Evolutionary conservation across 768 basidiomycete genomes (phyloP).

Genomic region (Coprinopsis sp.): DNA sequence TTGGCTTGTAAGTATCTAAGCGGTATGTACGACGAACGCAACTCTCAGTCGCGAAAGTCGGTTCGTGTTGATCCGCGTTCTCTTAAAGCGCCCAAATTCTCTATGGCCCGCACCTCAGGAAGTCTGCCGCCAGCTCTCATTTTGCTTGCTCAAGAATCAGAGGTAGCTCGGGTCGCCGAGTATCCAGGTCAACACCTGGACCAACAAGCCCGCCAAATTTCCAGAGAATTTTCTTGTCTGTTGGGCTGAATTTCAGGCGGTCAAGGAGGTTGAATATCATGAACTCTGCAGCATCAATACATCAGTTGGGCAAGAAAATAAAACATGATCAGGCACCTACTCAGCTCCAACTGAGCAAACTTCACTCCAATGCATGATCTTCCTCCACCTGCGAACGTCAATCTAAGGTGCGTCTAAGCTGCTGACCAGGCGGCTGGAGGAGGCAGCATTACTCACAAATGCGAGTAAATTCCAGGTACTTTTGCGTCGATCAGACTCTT

Average conservation of each 20-base stretch:
- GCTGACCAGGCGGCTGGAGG: not conserved
- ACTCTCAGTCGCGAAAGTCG: no score
- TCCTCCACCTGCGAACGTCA: slow-evolving; percentile 5
- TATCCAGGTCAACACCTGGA: not conserved
- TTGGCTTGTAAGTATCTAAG: no score
- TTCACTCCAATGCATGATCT: slow-evolving; percentile 8
- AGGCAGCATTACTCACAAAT: slow-evolving; percentile 33
- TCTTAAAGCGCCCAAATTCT: no score
- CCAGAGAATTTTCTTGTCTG: not conserved
- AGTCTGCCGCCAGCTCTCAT: no score
- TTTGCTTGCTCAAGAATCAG: not conserved
- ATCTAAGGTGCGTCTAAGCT: not conserved
- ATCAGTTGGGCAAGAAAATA: not conserved
- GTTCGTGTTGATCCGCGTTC: no score
- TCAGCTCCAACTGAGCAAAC: slow-evolving; percentile 8
- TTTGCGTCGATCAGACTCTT: slow-evolving; percentile 26
- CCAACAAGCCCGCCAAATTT: not conserved
- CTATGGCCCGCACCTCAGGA: no score
- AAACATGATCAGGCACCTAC: slow-evolving; percentile 1
- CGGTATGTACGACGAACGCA: no score
- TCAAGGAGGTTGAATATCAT: not conserved
- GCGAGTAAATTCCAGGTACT: slow-evolving; percentile 40
- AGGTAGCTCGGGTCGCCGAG: not conserved
- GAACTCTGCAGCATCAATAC: not conserved
- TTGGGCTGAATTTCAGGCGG: not conserved